Evolutionary conservation across 2,329 filamentous ascomycete genomes (phyloP).

Genomic region (Paracorniculantispora psalliotae): DNA sequence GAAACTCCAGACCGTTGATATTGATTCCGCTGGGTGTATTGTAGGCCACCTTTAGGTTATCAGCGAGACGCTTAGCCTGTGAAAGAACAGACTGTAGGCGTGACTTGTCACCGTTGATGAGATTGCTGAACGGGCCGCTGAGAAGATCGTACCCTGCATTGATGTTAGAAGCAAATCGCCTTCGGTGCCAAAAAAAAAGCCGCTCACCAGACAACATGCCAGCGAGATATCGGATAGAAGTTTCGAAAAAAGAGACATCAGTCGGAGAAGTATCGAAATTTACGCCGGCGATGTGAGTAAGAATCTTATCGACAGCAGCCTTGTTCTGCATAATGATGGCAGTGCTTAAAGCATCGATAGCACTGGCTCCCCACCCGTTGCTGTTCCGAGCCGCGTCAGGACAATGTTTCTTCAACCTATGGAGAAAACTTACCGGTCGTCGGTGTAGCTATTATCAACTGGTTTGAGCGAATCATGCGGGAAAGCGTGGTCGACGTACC

Average conservation of each 20-base stretch:
- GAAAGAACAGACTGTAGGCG: conserved; percentile 33
- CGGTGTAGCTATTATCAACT: conserved; percentile 55
- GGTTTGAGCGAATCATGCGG: conserved; percentile 68
- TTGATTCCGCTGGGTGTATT: conserved; percentile 68
- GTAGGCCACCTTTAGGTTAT: conserved; percentile 69
- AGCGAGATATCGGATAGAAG: conserved; percentile 76
- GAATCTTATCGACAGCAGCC: conserved; percentile 61
- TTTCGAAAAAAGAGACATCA: conserved; percentile 72
- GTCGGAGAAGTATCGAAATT: conserved; percentile 47
- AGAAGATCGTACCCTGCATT: conserved; percentile 58
- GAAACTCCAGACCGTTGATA: conserved; percentile 51
- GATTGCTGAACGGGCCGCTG: conserved; percentile 52
- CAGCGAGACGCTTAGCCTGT: conserved; percentile 62
- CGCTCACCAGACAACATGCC: conserved; percentile 62
- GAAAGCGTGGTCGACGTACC: conserved; percentile 66
- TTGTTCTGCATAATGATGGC: conserved; percentile 67
- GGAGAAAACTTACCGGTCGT: conserved; percentile 54
- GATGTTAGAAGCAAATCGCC: not conserved
- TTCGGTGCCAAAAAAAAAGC: not conserved
- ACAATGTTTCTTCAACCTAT: not conserved
- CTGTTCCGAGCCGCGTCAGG: conserved; percentile 33
- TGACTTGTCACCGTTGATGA: conserved; percentile 33
- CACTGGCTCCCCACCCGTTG: conserved; percentile 76
- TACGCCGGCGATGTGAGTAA: conserved; percentile 62
- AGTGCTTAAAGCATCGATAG: conserved; percentile 71